Conservation (phyloP, 2,329 filamentous ascomycete species). For the Fusarium ramigenum region DNA sequence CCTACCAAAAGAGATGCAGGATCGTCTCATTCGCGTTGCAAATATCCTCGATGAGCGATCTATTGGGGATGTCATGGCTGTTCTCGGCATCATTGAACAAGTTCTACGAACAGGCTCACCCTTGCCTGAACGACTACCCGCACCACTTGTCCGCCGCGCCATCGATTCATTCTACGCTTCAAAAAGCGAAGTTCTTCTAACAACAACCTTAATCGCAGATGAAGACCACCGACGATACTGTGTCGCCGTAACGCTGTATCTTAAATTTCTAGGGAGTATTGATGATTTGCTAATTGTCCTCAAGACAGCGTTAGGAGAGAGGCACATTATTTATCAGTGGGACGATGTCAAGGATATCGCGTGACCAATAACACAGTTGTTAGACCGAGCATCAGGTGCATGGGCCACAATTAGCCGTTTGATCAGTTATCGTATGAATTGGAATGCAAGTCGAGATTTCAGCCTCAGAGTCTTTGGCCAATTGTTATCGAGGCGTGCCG, state of each 20-base stretch:
- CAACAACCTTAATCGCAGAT: constrained; percentile 48
- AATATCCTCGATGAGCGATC: constrained; percentile 54
- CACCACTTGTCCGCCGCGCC: constrained; percentile 53
- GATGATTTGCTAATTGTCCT: constrained; percentile 57
- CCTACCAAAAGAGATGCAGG: constrained; percentile 53
- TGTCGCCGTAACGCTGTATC: constrained; percentile 55
- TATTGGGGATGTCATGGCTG: constrained; percentile 62
- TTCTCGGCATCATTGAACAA: constrained; percentile 57
- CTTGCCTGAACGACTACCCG: constrained; percentile 57
- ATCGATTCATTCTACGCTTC: constrained; percentile 40
- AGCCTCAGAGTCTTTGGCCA: neutral
- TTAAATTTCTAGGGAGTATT: constrained; percentile 53
- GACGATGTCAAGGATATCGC: constrained; percentile 24
- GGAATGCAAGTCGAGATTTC: neutral
- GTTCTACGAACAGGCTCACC: constrained; percentile 58
- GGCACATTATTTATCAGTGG: constrained; percentile 47
- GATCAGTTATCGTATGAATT: neutral
- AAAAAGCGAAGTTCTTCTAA: constrained; percentile 44
- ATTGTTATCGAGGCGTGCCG: neutral
- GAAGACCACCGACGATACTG: constrained; percentile 57
- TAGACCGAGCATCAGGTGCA: neutral
- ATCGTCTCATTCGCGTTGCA: constrained; percentile 48
- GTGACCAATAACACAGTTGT: neutral
- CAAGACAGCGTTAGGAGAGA: constrained; percentile 56
- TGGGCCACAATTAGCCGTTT: neutral